Evolutionary conservation across 805 yeast genomes (phyloP).

Genomic region (Saturnispora quitensis): DNA sequence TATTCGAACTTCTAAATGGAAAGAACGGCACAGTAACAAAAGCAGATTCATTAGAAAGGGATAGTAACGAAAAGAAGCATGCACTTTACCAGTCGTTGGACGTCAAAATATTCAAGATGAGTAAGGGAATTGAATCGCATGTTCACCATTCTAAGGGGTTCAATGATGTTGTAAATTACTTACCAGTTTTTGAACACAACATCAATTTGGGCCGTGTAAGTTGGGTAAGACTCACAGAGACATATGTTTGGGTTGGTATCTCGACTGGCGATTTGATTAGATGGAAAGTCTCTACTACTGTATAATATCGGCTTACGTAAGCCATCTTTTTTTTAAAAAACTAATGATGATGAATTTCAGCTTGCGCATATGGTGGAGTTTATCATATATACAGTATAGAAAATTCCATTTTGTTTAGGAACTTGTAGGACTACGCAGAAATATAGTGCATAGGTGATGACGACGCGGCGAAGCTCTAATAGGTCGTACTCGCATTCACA

Average conservation of each 20-base stretch:
- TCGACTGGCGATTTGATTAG: constrained; percentile 31
- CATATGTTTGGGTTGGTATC: constrained; percentile 30
- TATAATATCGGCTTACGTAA: neutral
- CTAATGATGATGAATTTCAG: neutral
- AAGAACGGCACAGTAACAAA: neutral
- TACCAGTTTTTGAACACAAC: constrained; percentile 28
- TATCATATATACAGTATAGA: neutral
- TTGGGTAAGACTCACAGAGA: constrained; percentile 24
- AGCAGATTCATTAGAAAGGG: neutral
- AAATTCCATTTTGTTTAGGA: neutral
- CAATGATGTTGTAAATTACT: constrained; percentile 9
- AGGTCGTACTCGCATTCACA: neutral
- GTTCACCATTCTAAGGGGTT: neutral
- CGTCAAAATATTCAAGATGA: neutral
- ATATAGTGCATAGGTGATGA: neutral
- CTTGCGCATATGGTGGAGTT: neutral
- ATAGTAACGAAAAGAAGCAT: neutral
- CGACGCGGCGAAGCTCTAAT: neutral
- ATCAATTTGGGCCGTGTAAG: constrained; percentile 27
- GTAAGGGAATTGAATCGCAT: neutral
- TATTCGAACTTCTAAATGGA: neutral
- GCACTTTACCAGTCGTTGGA: neutral
- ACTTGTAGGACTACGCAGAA: neutral
- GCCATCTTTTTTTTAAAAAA: neutral
- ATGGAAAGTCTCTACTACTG: constrained; percentile 24